Evolutionary conservation across 139 green algal species (phyloP), one percentile per base, ranked within the genome.

Genomic region (Coelastrella sp.): DNA sequence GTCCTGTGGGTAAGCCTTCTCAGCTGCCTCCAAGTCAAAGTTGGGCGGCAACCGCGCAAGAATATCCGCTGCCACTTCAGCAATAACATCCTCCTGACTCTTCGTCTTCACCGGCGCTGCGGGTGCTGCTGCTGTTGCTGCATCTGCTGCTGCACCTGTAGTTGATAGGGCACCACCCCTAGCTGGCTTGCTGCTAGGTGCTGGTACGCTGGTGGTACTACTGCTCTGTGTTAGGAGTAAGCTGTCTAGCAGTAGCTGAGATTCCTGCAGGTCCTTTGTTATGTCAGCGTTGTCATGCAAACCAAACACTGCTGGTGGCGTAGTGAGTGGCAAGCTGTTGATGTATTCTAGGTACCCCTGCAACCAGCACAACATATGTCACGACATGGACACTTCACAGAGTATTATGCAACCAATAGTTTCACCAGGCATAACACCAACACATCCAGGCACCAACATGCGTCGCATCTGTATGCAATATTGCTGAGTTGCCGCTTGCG

Each of bases 201-300:
- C 22, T 22, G 84, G 74, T 22, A 68, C 68, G 85, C 93, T 83
- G 86, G 94, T 93, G 85, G 92, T 94, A 47, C 88, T 95, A 89
- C 89, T 90, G 66, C 81, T 90, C 83, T 95, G 92, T 11, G 92
- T 93, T 23, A 92, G 61, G 76, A 94, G 91, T 22, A 96, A 83
- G 22, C 81, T 85, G 81, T 95, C 92, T 19, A 96, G 90, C 79
- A 95, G 88, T 81, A 87, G 92, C 92, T 97, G 94, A 2, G 95
- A 32, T 23, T 93, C 93, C 89, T 97, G 95, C n/a, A 98, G 91
- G 95, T 80, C 68, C 94, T 95, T 61, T 96, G 95, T 95, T 98
- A 99, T 83, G 97, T 98, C 71, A 98, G 98, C 98, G 88, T 98
- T 99, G 90, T 96, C 90, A 91, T 99, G 97, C 94, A 99, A 93